These are phyloP conservation scores for Penicillium paneum DNA, from an alignment of 2,329 filamentous ascomycete genomes.

Conservation along the genomic window DNA sequence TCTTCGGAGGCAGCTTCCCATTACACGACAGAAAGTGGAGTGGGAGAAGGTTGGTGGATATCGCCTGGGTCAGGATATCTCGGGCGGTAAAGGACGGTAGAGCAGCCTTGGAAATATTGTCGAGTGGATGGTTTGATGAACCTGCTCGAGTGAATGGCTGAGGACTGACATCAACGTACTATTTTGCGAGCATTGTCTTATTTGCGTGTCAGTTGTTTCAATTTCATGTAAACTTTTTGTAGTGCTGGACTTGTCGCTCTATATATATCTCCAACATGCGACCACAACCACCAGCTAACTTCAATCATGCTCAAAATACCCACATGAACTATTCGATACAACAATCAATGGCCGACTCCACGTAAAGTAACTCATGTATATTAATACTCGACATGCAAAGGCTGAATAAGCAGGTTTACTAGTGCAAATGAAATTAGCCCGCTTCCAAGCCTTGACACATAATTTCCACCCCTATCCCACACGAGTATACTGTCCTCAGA, in stretches of 20 bases:
- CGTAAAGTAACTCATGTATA: neutral
- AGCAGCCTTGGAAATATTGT: neutral
- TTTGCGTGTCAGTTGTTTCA: neutral
- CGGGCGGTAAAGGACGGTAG: conserved; percentile 56
- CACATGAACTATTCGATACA: neutral
- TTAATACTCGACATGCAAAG: neutral
- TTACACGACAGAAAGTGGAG: conserved; percentile 97
- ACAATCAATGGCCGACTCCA: neutral
- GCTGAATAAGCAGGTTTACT: conserved; percentile 12
- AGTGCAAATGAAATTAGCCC: neutral
- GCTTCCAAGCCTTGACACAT: conserved; percentile 3
- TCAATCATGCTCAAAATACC: neutral
- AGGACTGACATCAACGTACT: conserved; percentile 2
- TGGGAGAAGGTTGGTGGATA: conserved; percentile 99
- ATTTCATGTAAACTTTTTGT: neutral
- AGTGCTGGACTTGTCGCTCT: neutral
- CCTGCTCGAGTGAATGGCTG: neutral
- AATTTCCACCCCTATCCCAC: neutral
- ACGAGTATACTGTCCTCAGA: neutral
- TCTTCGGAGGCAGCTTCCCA: conserved; percentile 84
- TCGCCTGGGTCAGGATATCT: conserved; percentile 75
- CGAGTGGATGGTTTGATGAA: neutral
- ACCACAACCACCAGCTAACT: neutral
- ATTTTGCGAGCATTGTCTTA: conserved; percentile 1
- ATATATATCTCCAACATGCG: neutral